phyloP scores from a whole-genome alignment of 345 rosid species.

The Nephelium lappaceum region DNA sequence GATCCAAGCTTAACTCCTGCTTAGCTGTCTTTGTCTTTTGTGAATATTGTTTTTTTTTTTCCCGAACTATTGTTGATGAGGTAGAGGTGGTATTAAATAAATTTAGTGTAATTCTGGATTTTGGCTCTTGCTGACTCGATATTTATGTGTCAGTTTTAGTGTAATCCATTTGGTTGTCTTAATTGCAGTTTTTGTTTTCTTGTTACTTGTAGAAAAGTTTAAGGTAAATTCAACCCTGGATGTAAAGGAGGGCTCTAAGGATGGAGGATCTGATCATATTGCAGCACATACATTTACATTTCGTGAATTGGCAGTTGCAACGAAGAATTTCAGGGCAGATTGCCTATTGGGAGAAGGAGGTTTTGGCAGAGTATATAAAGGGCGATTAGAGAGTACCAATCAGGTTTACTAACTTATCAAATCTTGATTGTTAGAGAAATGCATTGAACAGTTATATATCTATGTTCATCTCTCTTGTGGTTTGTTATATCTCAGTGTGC shows the following conservation, averaged over 20 bases:
- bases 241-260: conserved; percentile 45
- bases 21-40: conserved; percentile 7
- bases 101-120: background rate
- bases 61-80: background rate
- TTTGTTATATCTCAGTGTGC: background rate
- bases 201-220: conserved; percentile 38
- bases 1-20: conserved; percentile 15
- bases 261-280: conserved; percentile 54
- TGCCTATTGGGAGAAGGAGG: conserved; percentile 77
- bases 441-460: conserved; percentile 7
- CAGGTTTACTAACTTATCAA: conserved; percentile 41
- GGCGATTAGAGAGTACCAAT: conserved; percentile 58
- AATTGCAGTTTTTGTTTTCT: conserved; percentile 14
- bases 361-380: conserved; percentile 73
- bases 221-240: conserved; percentile 35
- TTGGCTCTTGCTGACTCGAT: conserved; percentile 16
- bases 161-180: background rate
- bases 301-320: conserved; percentile 67
- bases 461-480: background rate
- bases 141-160: background rate
- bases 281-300: conserved; percentile 67
- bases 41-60: conserved; percentile 15
- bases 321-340: conserved; percentile 69
- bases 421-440: conserved; percentile 16
- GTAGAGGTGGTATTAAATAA: background rate